phyloP scores from a whole-genome alignment of 768 basidiomycete genomes.

The Cubamyces lactineus region DNA sequence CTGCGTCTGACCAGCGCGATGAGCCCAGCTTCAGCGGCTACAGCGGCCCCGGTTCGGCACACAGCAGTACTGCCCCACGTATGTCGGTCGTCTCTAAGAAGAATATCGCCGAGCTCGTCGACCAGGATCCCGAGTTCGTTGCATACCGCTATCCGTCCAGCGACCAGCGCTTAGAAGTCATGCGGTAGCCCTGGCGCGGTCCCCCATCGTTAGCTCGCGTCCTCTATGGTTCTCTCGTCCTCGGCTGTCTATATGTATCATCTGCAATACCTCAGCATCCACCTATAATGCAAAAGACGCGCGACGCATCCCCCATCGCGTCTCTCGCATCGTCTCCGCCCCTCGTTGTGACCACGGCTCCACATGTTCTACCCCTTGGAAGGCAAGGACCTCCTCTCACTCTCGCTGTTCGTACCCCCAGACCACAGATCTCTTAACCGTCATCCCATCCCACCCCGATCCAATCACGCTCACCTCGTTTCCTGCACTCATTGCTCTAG shows the following conservation, averaged over 20 bases:
- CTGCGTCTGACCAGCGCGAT: constrained; percentile 40
- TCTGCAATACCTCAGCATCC: neutral
- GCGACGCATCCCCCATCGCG: neutral
- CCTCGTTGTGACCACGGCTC: neutral
- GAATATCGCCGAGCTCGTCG: constrained; percentile 77
- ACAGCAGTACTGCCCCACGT: constrained; percentile 51
- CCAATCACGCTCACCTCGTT: neutral
- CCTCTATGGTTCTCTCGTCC: neutral
- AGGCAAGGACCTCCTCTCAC: neutral
- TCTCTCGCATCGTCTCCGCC: neutral
- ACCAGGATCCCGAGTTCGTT: constrained; percentile 84
- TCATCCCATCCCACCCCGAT: too few relatives aligned
- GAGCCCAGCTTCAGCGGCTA: constrained; percentile 54
- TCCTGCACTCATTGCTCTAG: constrained; percentile 10
- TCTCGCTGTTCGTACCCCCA: neutral
- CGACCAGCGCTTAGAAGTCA: constrained; percentile 67
- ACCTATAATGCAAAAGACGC: constrained; percentile 4
- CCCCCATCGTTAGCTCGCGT: neutral
- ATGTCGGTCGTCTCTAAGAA: constrained; percentile 70
- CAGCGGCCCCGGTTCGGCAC: constrained; percentile 52
- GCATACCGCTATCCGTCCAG: constrained; percentile 86
- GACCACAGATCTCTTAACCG: neutral
- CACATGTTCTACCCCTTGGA: too few relatives aligned
- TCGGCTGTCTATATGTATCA: constrained; percentile 8
- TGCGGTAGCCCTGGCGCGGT: constrained; percentile 41